Evolutionary conservation across 352 stramenopile species (phyloP), one percentile per base, ranked within the genome.

Genomic region (Globisporangium alternatum): DNA sequence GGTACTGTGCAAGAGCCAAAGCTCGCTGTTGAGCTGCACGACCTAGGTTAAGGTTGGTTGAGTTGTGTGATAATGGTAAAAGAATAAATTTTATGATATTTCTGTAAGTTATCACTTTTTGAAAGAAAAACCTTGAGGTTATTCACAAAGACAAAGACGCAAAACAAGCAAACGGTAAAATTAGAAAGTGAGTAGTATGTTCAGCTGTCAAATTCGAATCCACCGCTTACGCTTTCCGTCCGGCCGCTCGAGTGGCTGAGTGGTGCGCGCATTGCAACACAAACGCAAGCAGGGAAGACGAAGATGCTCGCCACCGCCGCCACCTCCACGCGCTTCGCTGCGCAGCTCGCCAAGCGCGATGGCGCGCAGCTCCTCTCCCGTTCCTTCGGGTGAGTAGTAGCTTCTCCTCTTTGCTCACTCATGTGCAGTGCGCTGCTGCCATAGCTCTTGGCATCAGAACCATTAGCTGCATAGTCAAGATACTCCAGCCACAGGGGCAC

Each of bases 331-430:
- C 37, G 45, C 51, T 21, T 59, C 53, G 45, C 53, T 12, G 37
- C 56, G 64, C 64, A 65, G 56, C 39, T 68, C 51, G 60, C 60
- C 68, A 79, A 74, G 65, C 78, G 75, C 58, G 71, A 83, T 59
- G 71, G 62, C 71, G 68, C 72, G 48, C 69, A 76, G 63, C 60
- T 79, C 39, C 71, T 84, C 21, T 60, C 67, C n/a, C 83, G 83
- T 22, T 75, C 78, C 41, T 90, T 91, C 62, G 83, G 78, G 83
- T 91, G 72, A 47, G 78, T 88, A 15, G 17, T 19, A 35, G 1
- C 22, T 33, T 44, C 33, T 22, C 33, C 0, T n/a, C 35, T 19
- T 41, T 39, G 33, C 10, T 22, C 35, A 13, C 41, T 41, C 7
- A 22, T 60, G 41, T 10, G 13, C 5, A 17, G 10, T 48, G 17